Evolutionary conservation across 306 rosid genomes (phyloP), one percentile per base, ranked within the genome.

Genomic region (Pterocarpus santalinus): DNA sequence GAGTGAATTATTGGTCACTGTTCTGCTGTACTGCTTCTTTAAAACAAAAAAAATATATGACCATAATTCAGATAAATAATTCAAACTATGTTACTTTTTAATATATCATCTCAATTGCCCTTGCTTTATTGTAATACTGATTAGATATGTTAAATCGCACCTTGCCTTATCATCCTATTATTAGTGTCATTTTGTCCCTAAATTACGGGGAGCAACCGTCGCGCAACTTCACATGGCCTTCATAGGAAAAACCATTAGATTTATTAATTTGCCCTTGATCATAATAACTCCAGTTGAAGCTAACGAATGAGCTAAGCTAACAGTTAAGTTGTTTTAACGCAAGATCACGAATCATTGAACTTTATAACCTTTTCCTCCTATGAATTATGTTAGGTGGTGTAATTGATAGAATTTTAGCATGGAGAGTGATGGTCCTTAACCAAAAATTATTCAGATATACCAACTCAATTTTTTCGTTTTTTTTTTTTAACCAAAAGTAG

Each of bases 211-310:
- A 2, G 32, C n/a, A 60, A 41, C 11, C 58, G 30, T 16, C 5
- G 49, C 11, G 28, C 47, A 43, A 43, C 60, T 38, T 61, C 60
- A 15, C 14, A 11, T 38, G 28, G 0, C 43, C 60, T 74, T 36
- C n/a, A 34, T 9, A 38, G 15, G 75, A n/a, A 49, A 14, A 62
- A 12, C 3, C n/a, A 62, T 17, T 67, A 38, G 47, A 72, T 35
- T 52, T 34, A 2, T 72, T 72, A 39, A 53, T 53, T 72, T 53
- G 5, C 11, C 51, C 51, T 34, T 16, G 7, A 51, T 5, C 22
- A 53, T 63, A 34, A 64, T 38, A 56, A 72, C 36, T 53, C 66
- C 35, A 38, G 58, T 38, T 73, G 53, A 72, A 46, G 17, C 6
- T 55, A 65, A 16, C 36, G 22, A 36, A 16, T 8, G 35, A 52